Evolutionary conservation across 2,329 filamentous ascomycete genomes (phyloP).

Genomic region (Diplodia seriata): DNA sequence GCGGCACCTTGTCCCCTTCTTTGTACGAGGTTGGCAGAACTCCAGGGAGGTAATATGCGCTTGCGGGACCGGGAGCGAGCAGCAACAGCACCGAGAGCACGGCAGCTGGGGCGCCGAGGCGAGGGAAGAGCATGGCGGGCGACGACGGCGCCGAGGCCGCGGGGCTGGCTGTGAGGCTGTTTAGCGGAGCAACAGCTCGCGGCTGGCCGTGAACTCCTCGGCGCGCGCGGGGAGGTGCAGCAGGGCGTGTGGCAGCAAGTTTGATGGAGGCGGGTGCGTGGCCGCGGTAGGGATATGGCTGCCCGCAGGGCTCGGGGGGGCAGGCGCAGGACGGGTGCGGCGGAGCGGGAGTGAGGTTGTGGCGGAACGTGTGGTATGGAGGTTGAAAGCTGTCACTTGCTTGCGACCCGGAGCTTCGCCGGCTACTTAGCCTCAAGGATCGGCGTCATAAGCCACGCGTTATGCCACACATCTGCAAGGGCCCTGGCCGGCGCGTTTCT

Average conservation of each 20-base stretch:
- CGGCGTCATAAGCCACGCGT: constrained; percentile 31
- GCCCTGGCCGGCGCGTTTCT: constrained; percentile 3
- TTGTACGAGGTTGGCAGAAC: constrained; percentile 94
- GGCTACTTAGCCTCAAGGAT: constrained; percentile 24
- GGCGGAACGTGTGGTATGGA: constrained; percentile 9
- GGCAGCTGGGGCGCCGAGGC: constrained; percentile 39
- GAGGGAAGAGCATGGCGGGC: constrained; percentile 42
- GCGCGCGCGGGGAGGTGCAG: constrained; percentile 20
- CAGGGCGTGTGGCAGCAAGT: background rate
- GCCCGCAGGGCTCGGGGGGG: constrained; percentile 6
- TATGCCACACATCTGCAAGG: constrained; percentile 19
- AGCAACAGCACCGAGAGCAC: constrained; percentile 48
- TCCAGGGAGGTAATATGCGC: constrained; percentile 94
- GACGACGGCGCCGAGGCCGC: constrained; percentile 2
- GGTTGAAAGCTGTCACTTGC: constrained; percentile 30
- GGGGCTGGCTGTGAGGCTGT: constrained; percentile 8
- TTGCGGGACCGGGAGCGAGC: constrained; percentile 44
- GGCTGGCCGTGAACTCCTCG: constrained; percentile 29
- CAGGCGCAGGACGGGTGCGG: constrained; percentile 7
- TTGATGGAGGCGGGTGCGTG: background rate
- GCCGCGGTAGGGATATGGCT: background rate
- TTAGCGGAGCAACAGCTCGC: constrained; percentile 24
- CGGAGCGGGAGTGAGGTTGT: background rate
- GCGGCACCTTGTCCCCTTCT: constrained; percentile 76
- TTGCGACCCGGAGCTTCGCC: constrained; percentile 31